A percentile compares a stretch with the other conserved stretches of the same genome.
phyloP scores from a whole-genome alignment of 1,284 basidiomycete species.

The Heterobasidion occidentale region DNA sequence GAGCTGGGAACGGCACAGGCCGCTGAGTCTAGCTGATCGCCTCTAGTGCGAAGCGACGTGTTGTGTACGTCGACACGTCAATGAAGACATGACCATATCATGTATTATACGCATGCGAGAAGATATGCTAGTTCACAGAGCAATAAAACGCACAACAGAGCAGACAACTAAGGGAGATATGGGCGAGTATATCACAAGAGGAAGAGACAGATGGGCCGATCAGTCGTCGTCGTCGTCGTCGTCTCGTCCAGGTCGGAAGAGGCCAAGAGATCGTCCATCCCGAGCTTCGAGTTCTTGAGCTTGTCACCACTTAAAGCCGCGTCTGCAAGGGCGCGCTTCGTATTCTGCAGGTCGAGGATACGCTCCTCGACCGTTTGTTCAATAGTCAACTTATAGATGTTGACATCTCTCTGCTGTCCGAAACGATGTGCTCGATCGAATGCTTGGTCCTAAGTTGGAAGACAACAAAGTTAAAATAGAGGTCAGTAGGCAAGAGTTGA shows the following conservation, averaged over 20 bases:
- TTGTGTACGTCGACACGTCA: no score
- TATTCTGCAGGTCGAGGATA: constrained; percentile 78
- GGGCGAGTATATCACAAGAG: neutral
- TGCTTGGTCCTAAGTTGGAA: constrained; percentile 66
- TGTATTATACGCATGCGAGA: neutral
- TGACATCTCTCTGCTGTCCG: constrained; percentile 78
- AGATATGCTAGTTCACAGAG: neutral
- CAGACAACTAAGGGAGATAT: neutral
- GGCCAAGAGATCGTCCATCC: constrained; percentile 77
- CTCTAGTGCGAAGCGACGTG: no score
- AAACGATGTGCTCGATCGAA: constrained; percentile 91
- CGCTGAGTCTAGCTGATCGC: neutral
- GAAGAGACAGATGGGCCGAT: neutral
- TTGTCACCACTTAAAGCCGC: constrained; percentile 88
- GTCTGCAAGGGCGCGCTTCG: constrained; percentile 78
- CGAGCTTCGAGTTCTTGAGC: constrained; percentile 79
- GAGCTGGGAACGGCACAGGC: constrained; percentile 23
- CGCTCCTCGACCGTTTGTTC: constrained; percentile 87
- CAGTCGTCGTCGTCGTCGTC: constrained; percentile 57
- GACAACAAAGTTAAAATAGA: neutral
- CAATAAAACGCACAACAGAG: neutral
- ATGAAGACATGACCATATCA: neutral
- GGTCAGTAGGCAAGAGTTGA: neutral
- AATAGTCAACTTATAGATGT: constrained; percentile 92
- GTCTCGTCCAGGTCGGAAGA: constrained; percentile 55